Base-by-base conservation (phyloP, 371 early-diverging fungal genomes). In the Mucor lusitanicus region DNA sequence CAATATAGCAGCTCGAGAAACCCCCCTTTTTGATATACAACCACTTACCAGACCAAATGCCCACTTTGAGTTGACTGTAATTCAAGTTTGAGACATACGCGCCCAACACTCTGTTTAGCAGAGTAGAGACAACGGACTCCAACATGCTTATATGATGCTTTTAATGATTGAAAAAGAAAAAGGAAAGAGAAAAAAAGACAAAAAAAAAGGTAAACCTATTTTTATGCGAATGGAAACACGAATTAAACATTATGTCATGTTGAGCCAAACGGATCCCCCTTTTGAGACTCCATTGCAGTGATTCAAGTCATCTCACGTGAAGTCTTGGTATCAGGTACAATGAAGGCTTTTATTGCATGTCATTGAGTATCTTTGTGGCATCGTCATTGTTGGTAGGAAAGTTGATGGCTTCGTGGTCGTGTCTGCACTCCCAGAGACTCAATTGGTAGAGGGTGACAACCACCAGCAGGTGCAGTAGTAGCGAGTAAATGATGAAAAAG, bases 51-150 rank as follows among this genome's bases (percentile, higher is more conserved):
- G 90, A 90, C 98, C 98, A 99, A 61, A 99, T 94, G 37, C 94
- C 98, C 66, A 99, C 89, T 74, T 93, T 95, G 62, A 99, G 88
- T 82, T 99, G 98, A 64, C 91, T 94, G 53, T 94, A 91, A 71
- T 97, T 97, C 44, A 99, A 86, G 77, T 98, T 97, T 37, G 92
- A 92, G 50, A 98, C 96, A 87, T 97, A 97, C 66, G 94, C 95
- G 37, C 99, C 99, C 35, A 98, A 88, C 66, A 97, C 86, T 77
- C 91, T 90, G 77, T 97, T 97, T 59, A 97, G 82, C 25, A 97
- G 86, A 48, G 88, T 94, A 27, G 95, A 93, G 19, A 96, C 91
- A 27, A 97, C 84, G 23, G 92, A 88, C 76, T 97, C 98, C 74
- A 97, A 90, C 96, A 97, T 96, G 11, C 21, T 46, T 19, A 35